Base-by-base conservation (phyloP, 148 eudicot genomes). In the Dianthus caryophyllus region DNA sequence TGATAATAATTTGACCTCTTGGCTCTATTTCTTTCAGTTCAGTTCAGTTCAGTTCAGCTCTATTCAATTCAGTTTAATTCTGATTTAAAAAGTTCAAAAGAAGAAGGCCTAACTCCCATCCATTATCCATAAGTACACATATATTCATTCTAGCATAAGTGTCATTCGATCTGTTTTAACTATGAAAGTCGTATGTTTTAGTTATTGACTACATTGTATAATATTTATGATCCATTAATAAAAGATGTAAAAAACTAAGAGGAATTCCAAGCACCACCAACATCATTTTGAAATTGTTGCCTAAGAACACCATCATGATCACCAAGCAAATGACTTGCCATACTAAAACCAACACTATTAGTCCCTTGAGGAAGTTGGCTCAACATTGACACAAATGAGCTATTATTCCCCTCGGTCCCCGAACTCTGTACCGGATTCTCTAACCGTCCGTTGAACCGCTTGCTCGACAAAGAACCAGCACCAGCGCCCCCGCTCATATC, bases 361-460 rank as follows among this genome's bases (percentile, higher is more conserved):
- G 21, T 64, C 46, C 69, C 76, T 31, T 71, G 72, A 30, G 80
- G 80, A 52, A 77, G 51, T 72, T 72, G 76, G 36, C 67, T 71
- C 36, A 77, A 39, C 70, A 77, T 67, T 11, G 80, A 68, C 13
- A 72, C 76, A 63, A 72, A 72, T 0, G 80, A 77, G 16, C 36
- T 62, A 65, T 33, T 54, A 65, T 71, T 76, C 13, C 65, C 80
- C 26, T 76, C 76, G 2, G 59, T 68, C 0, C 79, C 79, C 0
- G 79, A 66, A 61, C 71, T 73, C 25, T 51, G 71, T 1, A 56
- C 68, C 63, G 9, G 76, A 41, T 21, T 33, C 38, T 33, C 38
- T 2, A 7, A 33, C 38, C 38, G 56, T 57, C 2, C 4, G 61
- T 61, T 70, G 58, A 73, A 77, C 20, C 69, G 53, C 49, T 66